Base-by-base conservation (phyloP, 352 stramenopile species). In the Lagenidium giganteum region DNA sequence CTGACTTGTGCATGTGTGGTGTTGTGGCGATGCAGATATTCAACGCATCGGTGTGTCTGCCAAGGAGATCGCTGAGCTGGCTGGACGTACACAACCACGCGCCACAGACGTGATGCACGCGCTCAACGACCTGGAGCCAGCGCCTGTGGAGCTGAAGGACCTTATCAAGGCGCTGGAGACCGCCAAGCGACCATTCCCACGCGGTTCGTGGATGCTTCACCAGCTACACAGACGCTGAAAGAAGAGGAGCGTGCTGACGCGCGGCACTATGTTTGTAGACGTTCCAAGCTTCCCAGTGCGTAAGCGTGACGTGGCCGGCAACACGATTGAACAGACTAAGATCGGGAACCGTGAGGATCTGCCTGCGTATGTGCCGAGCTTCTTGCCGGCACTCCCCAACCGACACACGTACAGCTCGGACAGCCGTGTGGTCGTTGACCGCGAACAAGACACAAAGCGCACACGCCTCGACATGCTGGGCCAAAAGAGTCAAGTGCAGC, bases 401-500 rank as follows among this genome's bases (percentile, higher is more conserved):
- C 66, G 68, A 9, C 70, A 83, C 41, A 80, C 70, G 18, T 83
- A 83, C 48, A 78, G 64, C 40, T 70, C 67, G 0, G 59, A 83
- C 14, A 70, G 68, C 51, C 57, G 62, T 18, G 27, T 78, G 2
- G 70, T 83, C 9, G 70, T 83, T 17, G 67, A 80, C 16, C 51
- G 67, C 47, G 64, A 77, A 27, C 61, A 78, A 21, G 70, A 83
- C 23, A 65, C 56, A 0, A 83, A 83, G 47, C 67, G 67, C 12
- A 61, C 64, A 46, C 54, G 70, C 16, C 52, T 83, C 9, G 67
- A 73, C n/a, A 34, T 80, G 28, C 55, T 83, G 9, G 56, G 55
- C 45, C 67, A 83, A 51, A 83, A 83, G 47, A 71, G 66, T 5
- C 67, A 80, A 51, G 66, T 83, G 31, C 67, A 74, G 22, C 61